Evolutionary conservation across 2,329 filamentous ascomycete species (phyloP).

Genomic region (Penicillium sp.): DNA sequence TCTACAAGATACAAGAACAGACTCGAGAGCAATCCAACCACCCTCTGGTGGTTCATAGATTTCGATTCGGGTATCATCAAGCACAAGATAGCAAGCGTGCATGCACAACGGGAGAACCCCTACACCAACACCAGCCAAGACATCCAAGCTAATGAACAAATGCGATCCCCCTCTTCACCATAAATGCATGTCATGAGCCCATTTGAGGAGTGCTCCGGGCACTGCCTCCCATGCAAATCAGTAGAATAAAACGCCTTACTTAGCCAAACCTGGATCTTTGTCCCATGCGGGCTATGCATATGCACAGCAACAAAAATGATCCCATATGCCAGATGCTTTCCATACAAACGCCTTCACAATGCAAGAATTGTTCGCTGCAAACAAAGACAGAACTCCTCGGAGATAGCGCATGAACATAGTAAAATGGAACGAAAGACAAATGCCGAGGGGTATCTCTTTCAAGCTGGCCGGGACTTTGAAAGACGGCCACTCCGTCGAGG

Average conservation of each 20-base stretch:
- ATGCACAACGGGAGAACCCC: background rate
- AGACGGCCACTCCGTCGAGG: constrained; percentile 32
- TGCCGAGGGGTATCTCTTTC: background rate
- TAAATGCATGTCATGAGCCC: constrained; percentile 27
- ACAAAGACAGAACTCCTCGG: constrained; percentile 20
- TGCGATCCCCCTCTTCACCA: constrained; percentile 14
- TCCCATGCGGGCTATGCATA: constrained; percentile 24
- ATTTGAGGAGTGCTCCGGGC: constrained; percentile 30
- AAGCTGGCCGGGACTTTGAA: constrained; percentile 26
- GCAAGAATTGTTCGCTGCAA: constrained; percentile 31
- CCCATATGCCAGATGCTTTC: constrained; percentile 24
- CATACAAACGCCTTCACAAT: constrained; percentile 32
- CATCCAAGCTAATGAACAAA: constrained; percentile 15
- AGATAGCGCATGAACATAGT: constrained; percentile 8
- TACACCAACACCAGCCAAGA: constrained; percentile 9
- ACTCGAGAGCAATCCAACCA: background rate
- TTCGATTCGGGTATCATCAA: constrained; percentile 3
- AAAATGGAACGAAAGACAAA: too few species aligned
- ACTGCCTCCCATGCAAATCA: constrained; percentile 28
- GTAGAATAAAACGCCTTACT: constrained; percentile 31
- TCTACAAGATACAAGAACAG: background rate
- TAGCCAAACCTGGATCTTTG: constrained; percentile 16
- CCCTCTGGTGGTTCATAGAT: background rate
- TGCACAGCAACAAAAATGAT: constrained; percentile 14
- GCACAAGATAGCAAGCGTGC: background rate